Percentiles rank a stretch among this genome's conserved stretches.
phyloP scores from a whole-genome alignment of 306 rosid genomes.

The Begonia peltatifolia region DNA sequence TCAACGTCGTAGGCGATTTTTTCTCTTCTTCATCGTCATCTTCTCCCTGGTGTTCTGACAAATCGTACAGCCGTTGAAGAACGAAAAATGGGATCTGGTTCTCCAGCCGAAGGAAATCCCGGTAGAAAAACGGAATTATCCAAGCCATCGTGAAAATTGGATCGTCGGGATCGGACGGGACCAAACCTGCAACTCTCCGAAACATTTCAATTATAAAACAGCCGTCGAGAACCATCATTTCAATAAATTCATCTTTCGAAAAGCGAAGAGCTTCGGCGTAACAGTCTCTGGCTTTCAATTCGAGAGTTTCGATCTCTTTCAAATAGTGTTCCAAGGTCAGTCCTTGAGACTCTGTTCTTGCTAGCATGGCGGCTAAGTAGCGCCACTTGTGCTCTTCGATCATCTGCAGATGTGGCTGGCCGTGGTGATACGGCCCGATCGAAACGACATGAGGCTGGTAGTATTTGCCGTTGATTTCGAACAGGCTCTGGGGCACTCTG shows the following conservation, averaged over 20 bases:
- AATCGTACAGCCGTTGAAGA: slow-evolving; percentile 24
- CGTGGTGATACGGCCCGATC: slow-evolving; percentile 49
- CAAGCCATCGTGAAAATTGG: slow-evolving; percentile 34
- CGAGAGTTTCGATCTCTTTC: slow-evolving; percentile 14
- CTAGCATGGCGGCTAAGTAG: slow-evolving; percentile 26
- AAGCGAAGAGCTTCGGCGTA: slow-evolving; percentile 35
- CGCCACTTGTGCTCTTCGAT: slow-evolving; percentile 52
- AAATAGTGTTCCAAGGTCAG: slow-evolving; percentile 9
- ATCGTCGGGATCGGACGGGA: slow-evolving; percentile 22
- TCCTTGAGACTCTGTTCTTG: slow-evolving; percentile 15
- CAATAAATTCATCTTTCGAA: slow-evolving; percentile 19
- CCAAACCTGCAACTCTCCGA: slow-evolving; percentile 17
- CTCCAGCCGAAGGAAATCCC: slow-evolving; percentile 56
- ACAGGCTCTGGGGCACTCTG: background rate
- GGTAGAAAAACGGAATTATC: slow-evolving; percentile 30
- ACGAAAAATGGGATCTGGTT: slow-evolving; percentile 60
- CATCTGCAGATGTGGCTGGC: slow-evolving; percentile 26
- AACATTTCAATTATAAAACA: slow-evolving; percentile 48
- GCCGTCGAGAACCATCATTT: slow-evolving; percentile 55
- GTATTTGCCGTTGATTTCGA: slow-evolving; percentile 6
- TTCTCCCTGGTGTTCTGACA: background rate
- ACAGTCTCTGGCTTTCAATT: slow-evolving; percentile 31
- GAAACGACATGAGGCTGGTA: slow-evolving; percentile 53
- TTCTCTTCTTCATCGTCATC: background rate
- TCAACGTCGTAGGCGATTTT: slow-evolving; percentile 7